These are phyloP conservation scores for Diplodia corticola DNA, from an alignment of 2,329 filamentous ascomycete species.

Conservation along the genomic window DNA sequence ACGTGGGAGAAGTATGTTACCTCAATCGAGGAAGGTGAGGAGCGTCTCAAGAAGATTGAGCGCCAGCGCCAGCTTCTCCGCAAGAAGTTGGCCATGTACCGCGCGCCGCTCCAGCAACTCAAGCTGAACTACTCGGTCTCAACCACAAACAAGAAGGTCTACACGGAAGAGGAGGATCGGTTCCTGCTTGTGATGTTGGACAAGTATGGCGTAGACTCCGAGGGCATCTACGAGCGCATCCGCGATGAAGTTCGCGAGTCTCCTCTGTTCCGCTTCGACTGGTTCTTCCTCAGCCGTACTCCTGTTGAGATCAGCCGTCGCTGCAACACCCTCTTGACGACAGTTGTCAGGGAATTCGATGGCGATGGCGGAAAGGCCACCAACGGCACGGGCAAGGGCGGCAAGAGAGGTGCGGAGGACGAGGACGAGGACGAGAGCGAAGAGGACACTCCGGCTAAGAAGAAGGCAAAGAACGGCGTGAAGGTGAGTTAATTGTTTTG, in stretches of 20 bases:
- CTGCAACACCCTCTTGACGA: constrained; percentile 91
- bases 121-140: constrained; percentile 99
- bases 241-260: constrained; percentile 96
- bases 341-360: constrained; percentile 93
- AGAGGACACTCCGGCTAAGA: constrained; percentile 79
- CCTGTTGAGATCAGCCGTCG: constrained; percentile 88
- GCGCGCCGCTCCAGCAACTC: constrained; percentile 95
- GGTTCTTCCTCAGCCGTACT: constrained; percentile 97
- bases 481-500: constrained; percentile 64
- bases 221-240: constrained; percentile 87
- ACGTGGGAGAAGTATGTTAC: constrained; percentile 88
- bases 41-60: constrained; percentile 82
- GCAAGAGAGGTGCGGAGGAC: constrained; percentile 76
- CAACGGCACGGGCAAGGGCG: constrained; percentile 68
- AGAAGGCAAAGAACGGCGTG: constrained; percentile 86
- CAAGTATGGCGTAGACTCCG: constrained; percentile 86
- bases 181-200: constrained; percentile 94
- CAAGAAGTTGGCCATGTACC: constrained; percentile 94
- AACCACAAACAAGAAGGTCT: constrained; percentile 99
- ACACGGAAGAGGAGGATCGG: constrained; percentile 96
- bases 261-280: constrained; percentile 95
- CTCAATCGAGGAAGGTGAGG: constrained; percentile 89
- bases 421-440: constrained; percentile 81
- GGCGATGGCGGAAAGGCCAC: constrained; percentile 51
- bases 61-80: constrained; percentile 90